Conservation (phyloP, 306 rosid genomes). For the Betula pendula region DNA sequence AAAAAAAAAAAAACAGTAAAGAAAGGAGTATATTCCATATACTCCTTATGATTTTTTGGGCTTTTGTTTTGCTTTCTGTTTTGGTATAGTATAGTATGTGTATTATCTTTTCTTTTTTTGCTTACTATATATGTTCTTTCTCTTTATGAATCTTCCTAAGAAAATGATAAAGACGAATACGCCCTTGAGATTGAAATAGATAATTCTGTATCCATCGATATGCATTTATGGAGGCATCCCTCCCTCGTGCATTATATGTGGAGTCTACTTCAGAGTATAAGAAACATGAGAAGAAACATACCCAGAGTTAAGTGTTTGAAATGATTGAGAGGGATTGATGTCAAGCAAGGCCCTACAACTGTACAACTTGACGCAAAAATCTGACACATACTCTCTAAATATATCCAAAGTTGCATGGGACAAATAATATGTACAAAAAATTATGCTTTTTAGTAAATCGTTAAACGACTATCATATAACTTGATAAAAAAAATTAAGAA, state of each 20-base stretch:
- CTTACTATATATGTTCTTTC: constrained; percentile 40
- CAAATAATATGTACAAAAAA: too few relatives aligned
- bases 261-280: constrained; percentile 6
- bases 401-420: too few relatives aligned
- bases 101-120: constrained; percentile 37
- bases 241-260: constrained; percentile 14
- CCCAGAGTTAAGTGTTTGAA: background rate
- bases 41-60: constrained; percentile 50
- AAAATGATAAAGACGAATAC: constrained; percentile 46
- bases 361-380: background rate
- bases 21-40: constrained; percentile 49
- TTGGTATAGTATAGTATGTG: constrained; percentile 58
- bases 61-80: constrained; percentile 29
- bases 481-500: too few relatives aligned
- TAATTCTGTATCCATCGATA: constrained; percentile 30
- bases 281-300: background rate
- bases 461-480: too few relatives aligned
- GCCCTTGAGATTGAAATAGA: constrained; percentile 47
- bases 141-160: constrained; percentile 37
- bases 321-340: background rate
- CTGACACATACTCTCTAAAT: background rate
- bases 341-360: background rate
- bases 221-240: constrained; percentile 7
- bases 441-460: too few relatives aligned
- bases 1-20: constrained; percentile 16